Percentiles rank a stretch among this genome's conserved stretches.
Evolutionary conservation across 2,329 filamentous ascomycete genomes (phyloP).

Genomic region (Aaosphaeria arxii): DNA sequence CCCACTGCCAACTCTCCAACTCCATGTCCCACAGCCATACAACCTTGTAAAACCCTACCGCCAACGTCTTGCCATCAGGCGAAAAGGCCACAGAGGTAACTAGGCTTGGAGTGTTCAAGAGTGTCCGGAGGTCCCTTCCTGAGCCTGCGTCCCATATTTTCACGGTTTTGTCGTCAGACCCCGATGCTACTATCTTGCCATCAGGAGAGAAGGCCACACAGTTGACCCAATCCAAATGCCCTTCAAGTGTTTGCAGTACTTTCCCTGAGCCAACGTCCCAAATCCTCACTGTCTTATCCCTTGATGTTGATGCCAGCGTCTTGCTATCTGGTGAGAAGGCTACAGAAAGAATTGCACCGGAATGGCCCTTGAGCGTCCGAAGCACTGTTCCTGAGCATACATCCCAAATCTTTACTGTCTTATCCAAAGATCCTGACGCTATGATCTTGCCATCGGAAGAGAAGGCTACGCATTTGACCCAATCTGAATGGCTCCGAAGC

Average conservation of each 20-base stretch:
- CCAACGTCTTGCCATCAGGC: not conserved
- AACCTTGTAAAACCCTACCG: no score
- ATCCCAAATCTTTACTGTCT: not conserved
- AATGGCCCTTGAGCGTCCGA: not conserved
- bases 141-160: slow-evolving; percentile 11
- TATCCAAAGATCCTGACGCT: not conserved
- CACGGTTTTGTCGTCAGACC: slow-evolving; percentile 10
- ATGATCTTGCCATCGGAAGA: not conserved
- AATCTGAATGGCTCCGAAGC: slow-evolving; percentile 11
- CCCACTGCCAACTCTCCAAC: not conserved
- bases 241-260: slow-evolving; percentile 10
- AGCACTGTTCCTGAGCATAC: not conserved
- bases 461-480: not conserved
- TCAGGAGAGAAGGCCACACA: slow-evolving; percentile 11
- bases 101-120: slow-evolving; percentile 5
- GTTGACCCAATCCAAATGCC: slow-evolving; percentile 1
- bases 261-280: not conserved
- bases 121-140: not conserved
- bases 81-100: not conserved
- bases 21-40: not conserved
- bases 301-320: not conserved
- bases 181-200: slow-evolving; percentile 10
- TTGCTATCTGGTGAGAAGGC: not conserved
- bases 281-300: not conserved
- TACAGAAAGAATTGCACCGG: not conserved